phyloP scores from a whole-genome alignment of 768 basidiomycete genomes.

The Tylopilus rubrobrunneus region DNA sequence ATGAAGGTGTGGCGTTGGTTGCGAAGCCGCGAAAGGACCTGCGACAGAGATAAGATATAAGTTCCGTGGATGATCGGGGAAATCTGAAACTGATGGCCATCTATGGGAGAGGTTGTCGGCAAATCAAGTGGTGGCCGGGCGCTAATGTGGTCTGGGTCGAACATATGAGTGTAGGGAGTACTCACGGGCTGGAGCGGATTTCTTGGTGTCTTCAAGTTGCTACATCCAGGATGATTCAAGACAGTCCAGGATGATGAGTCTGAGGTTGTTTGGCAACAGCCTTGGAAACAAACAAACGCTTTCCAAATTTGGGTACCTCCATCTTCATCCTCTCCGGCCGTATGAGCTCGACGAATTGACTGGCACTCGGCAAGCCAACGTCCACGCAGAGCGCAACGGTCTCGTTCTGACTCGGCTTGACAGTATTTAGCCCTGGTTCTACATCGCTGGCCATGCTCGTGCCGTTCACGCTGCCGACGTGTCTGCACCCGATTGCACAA shows the following conservation, averaged over 20 bases:
- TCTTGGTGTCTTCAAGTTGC: too few species aligned
- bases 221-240: too few species aligned
- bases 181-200: not conserved
- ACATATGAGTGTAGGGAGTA: not conserved
- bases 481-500: constrained; percentile 10
- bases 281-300: constrained; percentile 29
- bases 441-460: constrained; percentile 20
- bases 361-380: constrained; percentile 2
- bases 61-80: constrained; percentile 6
- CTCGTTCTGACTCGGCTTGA: not conserved
- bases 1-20: not conserved
- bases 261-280: constrained; percentile 25
- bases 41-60: not conserved
- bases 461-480: constrained; percentile 21
- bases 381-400: not conserved
- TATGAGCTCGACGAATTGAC: constrained; percentile 4
- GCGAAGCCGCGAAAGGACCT: not conserved
- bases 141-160: not conserved
- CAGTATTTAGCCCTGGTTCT: not conserved
- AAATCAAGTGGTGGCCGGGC: not conserved
- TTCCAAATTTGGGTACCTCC: constrained; percentile 9
- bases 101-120: constrained; percentile 1
- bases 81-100: constrained; percentile 9
- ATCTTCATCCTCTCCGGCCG: not conserved
- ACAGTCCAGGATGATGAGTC: too few species aligned